phyloP scores from a whole-genome alignment of 2,329 filamentous ascomycete genomes.

The Stachybotrys elegans region DNA sequence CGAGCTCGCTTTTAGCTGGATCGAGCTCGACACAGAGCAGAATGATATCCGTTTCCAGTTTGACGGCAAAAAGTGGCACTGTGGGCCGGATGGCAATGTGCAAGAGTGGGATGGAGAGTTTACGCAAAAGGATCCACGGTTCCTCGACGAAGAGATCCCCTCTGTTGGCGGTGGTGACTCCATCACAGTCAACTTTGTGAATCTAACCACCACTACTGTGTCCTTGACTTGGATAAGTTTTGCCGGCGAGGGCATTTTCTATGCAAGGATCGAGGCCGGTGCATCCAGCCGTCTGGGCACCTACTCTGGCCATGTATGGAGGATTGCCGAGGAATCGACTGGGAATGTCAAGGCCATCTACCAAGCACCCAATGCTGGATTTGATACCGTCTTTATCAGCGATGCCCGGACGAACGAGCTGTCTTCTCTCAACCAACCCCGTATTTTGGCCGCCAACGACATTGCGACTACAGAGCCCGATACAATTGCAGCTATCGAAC shows the following conservation, averaged over 20 bases:
- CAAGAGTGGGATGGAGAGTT: conserved; percentile 13
- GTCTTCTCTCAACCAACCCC: neutral
- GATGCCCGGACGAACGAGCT: conserved; percentile 2
- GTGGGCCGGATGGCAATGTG: conserved; percentile 9
- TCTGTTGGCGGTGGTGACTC: conserved; percentile 10
- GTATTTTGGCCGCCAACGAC: neutral
- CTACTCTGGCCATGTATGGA: conserved; percentile 16
- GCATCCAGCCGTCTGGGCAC: conserved; percentile 11
- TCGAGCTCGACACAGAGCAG: conserved; percentile 11
- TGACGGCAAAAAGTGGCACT: conserved; percentile 14
- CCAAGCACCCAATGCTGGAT: conserved; percentile 7
- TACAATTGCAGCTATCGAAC: neutral
- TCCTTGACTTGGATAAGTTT: conserved; percentile 19
- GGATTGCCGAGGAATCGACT: conserved; percentile 10
- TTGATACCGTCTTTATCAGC: conserved; percentile 11
- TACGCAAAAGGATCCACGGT: conserved; percentile 1
- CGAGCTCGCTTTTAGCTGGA: conserved; percentile 16
- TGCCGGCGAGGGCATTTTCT: conserved; percentile 10
- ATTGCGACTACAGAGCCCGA: neutral
- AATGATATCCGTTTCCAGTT: conserved; percentile 14
- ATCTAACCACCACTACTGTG: conserved; percentile 13
- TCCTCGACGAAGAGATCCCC: conserved; percentile 13
- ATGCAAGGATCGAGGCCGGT: conserved; percentile 11
- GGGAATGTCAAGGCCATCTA: conserved; percentile 10
- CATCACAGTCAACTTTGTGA: conserved; percentile 17